These are phyloP conservation scores for Mortierella sp. DNA, from an alignment of 371 early-diverging fungal species.

Conservation along the genomic window DNA sequence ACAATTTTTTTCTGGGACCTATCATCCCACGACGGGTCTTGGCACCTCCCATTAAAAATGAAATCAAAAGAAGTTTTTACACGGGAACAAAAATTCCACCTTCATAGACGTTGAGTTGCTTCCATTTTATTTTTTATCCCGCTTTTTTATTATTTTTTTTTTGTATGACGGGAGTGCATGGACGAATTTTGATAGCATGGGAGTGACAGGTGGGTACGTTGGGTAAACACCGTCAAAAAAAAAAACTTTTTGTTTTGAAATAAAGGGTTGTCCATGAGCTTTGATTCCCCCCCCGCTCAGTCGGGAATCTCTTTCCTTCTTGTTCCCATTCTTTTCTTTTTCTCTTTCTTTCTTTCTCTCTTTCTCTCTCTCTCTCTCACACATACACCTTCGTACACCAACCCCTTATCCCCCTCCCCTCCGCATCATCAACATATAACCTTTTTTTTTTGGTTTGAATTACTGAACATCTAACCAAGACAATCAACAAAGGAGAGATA, in stretches of 20 bases:
- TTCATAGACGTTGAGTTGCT: no score
- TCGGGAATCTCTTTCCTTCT: not conserved
- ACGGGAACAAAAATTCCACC: no score
- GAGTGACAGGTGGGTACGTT: no score
- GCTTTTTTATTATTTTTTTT: no score
- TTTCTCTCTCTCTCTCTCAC: not conserved
- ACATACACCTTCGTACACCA: not conserved
- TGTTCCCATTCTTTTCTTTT: not conserved
- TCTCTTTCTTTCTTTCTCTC: not conserved
- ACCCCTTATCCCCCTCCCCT: not conserved
- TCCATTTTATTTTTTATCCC: no score
- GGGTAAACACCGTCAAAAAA: no score
- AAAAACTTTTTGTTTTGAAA: no score
- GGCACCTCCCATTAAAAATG: not conserved
- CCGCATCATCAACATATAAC: not conserved
- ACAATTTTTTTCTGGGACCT: constrained; percentile 34
- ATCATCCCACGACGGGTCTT: not conserved
- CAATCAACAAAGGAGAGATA: not conserved
- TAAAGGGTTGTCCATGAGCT: not conserved
- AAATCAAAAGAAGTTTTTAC: no score
- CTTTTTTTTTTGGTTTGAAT: not conserved
- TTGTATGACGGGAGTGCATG: no score
- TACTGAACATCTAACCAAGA: not conserved
- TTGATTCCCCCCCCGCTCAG: not conserved
- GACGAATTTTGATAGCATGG: no score